Evolutionary conservation across 1,284 basidiomycete species (phyloP).

Genomic region (Apiotrichum domesticum): DNA sequence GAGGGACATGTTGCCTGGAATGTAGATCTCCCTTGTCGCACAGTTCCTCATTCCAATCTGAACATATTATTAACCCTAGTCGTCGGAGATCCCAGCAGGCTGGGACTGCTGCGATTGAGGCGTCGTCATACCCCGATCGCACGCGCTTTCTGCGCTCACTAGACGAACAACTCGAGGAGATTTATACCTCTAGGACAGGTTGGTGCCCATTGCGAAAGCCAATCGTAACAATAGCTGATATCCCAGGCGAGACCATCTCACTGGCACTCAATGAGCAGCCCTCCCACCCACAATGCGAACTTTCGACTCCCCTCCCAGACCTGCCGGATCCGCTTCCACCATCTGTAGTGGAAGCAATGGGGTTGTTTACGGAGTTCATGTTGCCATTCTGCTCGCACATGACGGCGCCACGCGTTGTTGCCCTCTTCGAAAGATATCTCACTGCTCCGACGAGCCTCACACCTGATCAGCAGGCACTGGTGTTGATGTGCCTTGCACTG

Average conservation of each 20-base stretch:
- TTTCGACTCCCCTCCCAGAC: constrained; percentile 10
- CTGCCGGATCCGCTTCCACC: constrained; percentile 10
- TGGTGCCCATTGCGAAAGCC: neutral
- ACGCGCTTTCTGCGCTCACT: constrained; percentile 6
- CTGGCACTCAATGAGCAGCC: constrained; percentile 9
- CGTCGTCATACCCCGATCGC: constrained; percentile 14
- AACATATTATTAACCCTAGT: neutral
- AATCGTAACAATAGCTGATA: neutral
- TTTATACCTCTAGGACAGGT: constrained; percentile 8
- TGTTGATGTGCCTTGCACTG: constrained; percentile 12
- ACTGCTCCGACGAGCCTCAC: constrained; percentile 7
- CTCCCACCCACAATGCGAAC: constrained; percentile 10
- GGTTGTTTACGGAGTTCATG: constrained; percentile 10
- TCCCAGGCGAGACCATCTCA: constrained; percentile 4
- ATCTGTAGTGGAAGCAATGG: constrained; percentile 8
- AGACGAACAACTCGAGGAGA: constrained; percentile 12
- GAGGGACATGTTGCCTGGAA: too few species aligned
- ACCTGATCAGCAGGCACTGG: constrained; percentile 13
- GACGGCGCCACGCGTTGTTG: constrained; percentile 9
- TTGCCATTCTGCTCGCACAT: constrained; percentile 18
- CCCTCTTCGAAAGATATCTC: constrained; percentile 13
- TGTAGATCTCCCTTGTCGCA: too few species aligned
- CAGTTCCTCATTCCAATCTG: too few species aligned
- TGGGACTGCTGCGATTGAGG: constrained; percentile 8
- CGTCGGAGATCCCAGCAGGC: constrained; percentile 15